Evolutionary conservation across 306 rosid species (phyloP).

Genomic region (Cicer chorassanicum): DNA sequence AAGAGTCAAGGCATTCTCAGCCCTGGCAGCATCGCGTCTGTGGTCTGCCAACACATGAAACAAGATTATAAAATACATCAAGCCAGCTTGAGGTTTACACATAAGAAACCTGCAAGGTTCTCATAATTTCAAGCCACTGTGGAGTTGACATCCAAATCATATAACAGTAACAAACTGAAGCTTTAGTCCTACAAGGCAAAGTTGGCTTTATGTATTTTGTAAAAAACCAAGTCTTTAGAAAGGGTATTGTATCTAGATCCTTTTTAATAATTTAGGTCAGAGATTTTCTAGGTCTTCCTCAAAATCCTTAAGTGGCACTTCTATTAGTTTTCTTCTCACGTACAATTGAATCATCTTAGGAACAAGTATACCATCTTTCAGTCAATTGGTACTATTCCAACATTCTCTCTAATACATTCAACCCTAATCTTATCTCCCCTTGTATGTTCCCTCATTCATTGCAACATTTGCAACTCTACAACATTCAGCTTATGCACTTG

Average conservation of each 20-base stretch:
- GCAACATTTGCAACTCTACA: neutral
- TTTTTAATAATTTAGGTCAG: neutral
- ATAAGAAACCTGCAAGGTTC: constrained; percentile 22
- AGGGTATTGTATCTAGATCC: neutral
- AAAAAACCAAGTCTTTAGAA: neutral
- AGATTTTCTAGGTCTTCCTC: constrained; percentile 12
- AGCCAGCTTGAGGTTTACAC: constrained; percentile 30
- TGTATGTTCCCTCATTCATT: constrained; percentile 3
- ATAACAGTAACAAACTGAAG: constrained; percentile 5
- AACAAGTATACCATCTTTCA: constrained; percentile 14
- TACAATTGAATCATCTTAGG: constrained; percentile 1
- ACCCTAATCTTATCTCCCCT: constrained; percentile 4
- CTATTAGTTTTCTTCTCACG: constrained; percentile 1
- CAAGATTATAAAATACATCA: constrained; percentile 31
- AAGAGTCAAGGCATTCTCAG: constrained; percentile 90
- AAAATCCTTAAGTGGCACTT: neutral
- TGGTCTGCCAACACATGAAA: constrained; percentile 70
- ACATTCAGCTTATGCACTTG: constrained; percentile 19
- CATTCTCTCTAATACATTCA: constrained; percentile 12
- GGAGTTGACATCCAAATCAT: constrained; percentile 13
- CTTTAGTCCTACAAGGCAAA: neutral
- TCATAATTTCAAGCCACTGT: constrained; percentile 10
- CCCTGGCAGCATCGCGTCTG: constrained; percentile 90
- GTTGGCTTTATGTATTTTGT: neutral
- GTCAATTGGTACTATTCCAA: neutral